Conservation (phyloP, 768 basidiomycete genomes). For the Suillus lakei region DNA sequence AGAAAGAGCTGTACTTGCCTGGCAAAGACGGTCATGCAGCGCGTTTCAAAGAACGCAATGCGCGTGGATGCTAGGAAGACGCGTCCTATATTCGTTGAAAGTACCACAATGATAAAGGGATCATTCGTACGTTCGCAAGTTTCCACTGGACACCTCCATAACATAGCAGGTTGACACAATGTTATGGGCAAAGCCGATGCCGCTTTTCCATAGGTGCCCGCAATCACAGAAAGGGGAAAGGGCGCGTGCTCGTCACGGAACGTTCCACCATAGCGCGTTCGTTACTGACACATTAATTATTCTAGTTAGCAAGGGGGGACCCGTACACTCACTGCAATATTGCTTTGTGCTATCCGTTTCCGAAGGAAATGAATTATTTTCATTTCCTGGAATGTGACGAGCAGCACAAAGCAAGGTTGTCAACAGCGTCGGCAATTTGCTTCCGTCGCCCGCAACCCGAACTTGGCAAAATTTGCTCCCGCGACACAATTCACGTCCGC, state of each 20-base stretch:
- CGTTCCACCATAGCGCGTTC: slow-evolving; percentile 11
- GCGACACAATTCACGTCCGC: slow-evolving; percentile 1
- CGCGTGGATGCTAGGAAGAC: not conserved
- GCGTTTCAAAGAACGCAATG: slow-evolving; percentile 14
- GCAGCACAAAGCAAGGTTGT: slow-evolving; percentile 20
- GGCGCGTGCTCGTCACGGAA: slow-evolving; percentile 10
- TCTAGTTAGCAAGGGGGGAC: not conserved
- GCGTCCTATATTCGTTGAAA: slow-evolving; percentile 3
- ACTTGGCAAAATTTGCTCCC: slow-evolving; percentile 1
- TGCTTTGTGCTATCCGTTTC: no score
- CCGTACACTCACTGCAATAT: no score
- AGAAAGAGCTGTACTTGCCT: slow-evolving; percentile 9
- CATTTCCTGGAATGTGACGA: slow-evolving; percentile 14
- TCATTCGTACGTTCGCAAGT: slow-evolving; percentile 13
- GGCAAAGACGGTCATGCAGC: slow-evolving; percentile 10
- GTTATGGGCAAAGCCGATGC: slow-evolving; percentile 1
- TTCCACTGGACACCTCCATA: slow-evolving; percentile 21
- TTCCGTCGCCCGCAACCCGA: not conserved
- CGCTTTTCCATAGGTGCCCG: not conserved
- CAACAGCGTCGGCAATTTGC: slow-evolving; percentile 6
- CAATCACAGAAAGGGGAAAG: slow-evolving; percentile 15
- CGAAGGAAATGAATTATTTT: not conserved
- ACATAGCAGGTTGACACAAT: slow-evolving; percentile 5
- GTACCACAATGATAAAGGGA: slow-evolving; percentile 11
- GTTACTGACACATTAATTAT: slow-evolving; percentile 1